Conservation (phyloP, 176 grass and related monocot genomes). For the Rhipidocladum racemiflorum region DNA sequence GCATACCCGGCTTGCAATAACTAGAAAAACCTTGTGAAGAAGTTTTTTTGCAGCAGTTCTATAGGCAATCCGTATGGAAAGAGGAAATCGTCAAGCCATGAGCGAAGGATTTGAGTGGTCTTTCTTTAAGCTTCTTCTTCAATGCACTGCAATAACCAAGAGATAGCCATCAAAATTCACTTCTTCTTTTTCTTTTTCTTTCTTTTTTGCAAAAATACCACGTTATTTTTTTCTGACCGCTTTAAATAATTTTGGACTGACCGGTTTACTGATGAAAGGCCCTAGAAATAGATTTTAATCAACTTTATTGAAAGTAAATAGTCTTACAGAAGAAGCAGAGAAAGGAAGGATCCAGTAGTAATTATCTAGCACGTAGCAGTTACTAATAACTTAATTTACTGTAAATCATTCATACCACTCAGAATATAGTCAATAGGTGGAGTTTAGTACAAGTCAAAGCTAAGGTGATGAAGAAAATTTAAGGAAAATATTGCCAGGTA, state of each 20-base stretch:
- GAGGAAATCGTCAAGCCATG: constrained; percentile 95
- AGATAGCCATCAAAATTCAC: background rate
- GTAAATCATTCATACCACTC: background rate
- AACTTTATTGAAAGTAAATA: background rate
- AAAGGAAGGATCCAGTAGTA: background rate
- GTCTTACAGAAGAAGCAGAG: too few species aligned
- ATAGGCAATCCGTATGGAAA: too few species aligned
- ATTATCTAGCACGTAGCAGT: background rate
- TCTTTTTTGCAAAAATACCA: background rate
- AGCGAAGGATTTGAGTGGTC: too few species aligned
- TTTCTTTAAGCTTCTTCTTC: constrained; percentile 87
- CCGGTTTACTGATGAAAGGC: background rate
- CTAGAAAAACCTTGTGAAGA: too few species aligned
- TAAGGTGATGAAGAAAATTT: background rate
- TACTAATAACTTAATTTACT: background rate
- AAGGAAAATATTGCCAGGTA: background rate
- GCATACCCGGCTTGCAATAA: too few species aligned
- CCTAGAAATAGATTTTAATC: background rate
- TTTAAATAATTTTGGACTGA: background rate
- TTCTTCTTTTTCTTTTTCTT: too few species aligned
- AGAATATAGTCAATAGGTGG: background rate
- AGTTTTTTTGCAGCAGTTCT: too few species aligned
- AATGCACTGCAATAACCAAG: constrained; percentile 48
- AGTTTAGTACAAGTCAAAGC: background rate
- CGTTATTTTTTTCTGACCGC: background rate